A percentile compares a stretch with the other conserved stretches of the same genome.
phyloP scores from a whole-genome alignment of 1,284 basidiomycete genomes.

The Omphalotus olearius region DNA sequence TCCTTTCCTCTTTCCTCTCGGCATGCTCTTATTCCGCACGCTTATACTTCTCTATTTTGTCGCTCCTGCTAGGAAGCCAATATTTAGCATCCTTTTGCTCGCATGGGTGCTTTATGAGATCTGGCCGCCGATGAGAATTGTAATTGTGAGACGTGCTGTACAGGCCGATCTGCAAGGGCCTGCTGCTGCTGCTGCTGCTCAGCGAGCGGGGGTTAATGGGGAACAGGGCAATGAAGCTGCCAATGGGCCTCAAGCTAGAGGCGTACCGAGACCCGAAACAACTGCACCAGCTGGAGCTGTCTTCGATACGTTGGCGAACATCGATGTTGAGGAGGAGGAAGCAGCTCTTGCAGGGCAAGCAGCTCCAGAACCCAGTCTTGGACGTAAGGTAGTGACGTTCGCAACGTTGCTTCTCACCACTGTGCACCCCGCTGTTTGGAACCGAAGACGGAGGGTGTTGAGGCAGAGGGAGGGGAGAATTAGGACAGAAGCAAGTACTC shows the following conservation, averaged over 20 bases:
- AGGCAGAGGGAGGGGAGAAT: conserved; percentile 62
- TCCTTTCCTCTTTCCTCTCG: conserved; percentile 59
- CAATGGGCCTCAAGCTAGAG: not conserved
- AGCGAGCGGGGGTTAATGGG: not conserved
- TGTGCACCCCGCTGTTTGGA: conserved; percentile 73
- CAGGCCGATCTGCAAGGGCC: not conserved
- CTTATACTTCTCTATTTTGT: conserved; percentile 74
- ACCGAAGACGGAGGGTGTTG: conserved; percentile 57
- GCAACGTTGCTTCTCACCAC: conserved; percentile 55
- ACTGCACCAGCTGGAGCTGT: conserved; percentile 18
- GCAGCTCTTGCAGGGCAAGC: conserved; percentile 36
- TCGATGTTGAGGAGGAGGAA: conserved; percentile 56
- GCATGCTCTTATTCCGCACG: conserved; percentile 67
- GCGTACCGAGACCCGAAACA: not conserved
- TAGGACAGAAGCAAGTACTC: conserved; percentile 58
- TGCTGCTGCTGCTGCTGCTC: not conserved
- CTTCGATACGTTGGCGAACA: conserved; percentile 51
- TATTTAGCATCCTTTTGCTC: conserved; percentile 62
- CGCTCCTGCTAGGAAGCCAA: conserved; percentile 68
- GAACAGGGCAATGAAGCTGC: not conserved
- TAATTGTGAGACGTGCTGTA: not conserved
- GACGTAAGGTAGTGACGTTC: conserved; percentile 53
- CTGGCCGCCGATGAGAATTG: conserved; percentile 53
- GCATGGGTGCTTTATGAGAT: conserved; percentile 75
- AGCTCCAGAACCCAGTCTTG: conserved; percentile 36